Percentiles rank a stretch among this genome's conserved stretches.
Conservation (phyloP, 805 yeast species). For the Millerozyma miso region DNA sequence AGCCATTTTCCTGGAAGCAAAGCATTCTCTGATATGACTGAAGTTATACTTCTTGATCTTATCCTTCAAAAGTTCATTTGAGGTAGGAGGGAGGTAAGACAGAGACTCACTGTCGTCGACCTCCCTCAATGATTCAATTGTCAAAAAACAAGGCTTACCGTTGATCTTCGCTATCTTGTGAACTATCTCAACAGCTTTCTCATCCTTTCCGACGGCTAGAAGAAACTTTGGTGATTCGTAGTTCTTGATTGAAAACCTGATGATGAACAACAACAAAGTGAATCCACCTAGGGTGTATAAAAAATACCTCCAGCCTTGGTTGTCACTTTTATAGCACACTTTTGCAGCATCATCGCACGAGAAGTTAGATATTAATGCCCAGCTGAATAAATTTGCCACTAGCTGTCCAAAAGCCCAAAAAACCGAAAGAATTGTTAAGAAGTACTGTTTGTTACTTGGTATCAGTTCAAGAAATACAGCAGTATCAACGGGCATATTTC, state of each 20-base stretch:
- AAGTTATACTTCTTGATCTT: constrained; percentile 17
- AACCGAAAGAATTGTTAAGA: constrained; percentile 36
- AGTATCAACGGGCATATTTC: constrained; percentile 29
- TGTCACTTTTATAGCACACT: constrained; percentile 42
- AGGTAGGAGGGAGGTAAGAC: neutral
- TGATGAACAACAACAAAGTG: constrained; percentile 35
- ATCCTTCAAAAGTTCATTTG: constrained; percentile 3
- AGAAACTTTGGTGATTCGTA: constrained; percentile 56
- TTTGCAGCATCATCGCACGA: constrained; percentile 34
- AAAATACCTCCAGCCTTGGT: constrained; percentile 63
- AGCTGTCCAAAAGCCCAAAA: constrained; percentile 68
- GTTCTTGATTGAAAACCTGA: constrained; percentile 36
- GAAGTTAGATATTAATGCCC: constrained; percentile 51
- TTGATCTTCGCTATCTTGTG: constrained; percentile 45
- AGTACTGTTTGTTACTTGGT: constrained; percentile 22
- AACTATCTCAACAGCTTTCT: constrained; percentile 41
- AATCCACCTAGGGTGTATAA: constrained; percentile 51
- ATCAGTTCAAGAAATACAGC: constrained; percentile 26
- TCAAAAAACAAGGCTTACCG: constrained; percentile 34
- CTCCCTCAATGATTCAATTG: constrained; percentile 42
- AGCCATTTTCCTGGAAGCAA: constrained; percentile 42
- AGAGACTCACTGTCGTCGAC: constrained; percentile 32
- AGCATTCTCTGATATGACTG: constrained; percentile 43
- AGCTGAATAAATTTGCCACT: constrained; percentile 46
- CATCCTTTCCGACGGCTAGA: constrained; percentile 49